These are phyloP conservation scores for Phytopythium ostracodes DNA, from an alignment of 352 stramenopile species.

Conservation along the genomic window DNA sequence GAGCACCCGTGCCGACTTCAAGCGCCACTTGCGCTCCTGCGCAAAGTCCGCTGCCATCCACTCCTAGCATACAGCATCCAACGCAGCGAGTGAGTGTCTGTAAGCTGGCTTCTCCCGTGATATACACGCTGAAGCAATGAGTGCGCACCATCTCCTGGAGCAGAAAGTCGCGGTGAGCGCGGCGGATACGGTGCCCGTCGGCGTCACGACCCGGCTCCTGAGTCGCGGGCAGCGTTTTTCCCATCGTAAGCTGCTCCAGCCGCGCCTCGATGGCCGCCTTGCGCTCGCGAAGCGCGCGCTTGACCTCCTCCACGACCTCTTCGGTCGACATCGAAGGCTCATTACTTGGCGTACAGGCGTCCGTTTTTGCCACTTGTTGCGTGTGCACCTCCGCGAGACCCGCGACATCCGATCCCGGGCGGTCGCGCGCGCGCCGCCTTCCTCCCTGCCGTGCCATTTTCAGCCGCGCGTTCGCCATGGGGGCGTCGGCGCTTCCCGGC, in stretches of 20 bases:
- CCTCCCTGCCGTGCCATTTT: slow-evolving; percentile 44
- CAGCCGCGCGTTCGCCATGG: slow-evolving; percentile 70
- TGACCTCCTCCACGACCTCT: slow-evolving; percentile 18
- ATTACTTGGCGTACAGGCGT: slow-evolving; percentile 12
- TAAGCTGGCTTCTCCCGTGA: not conserved
- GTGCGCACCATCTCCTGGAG: slow-evolving; percentile 71
- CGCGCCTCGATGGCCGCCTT: slow-evolving; percentile 36
- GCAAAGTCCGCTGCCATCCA: slow-evolving; percentile 94
- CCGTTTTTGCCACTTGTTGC: slow-evolving; percentile 9
- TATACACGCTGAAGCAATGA: not conserved
- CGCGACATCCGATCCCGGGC: slow-evolving; percentile 12
- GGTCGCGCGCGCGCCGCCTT: slow-evolving; percentile 19
- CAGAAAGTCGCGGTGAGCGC: slow-evolving; percentile 66
- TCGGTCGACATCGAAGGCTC: slow-evolving; percentile 12
- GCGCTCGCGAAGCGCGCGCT: slow-evolving; percentile 33
- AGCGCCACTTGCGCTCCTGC: slow-evolving; percentile 86
- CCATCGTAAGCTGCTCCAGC: slow-evolving; percentile 46
- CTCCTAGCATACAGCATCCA: slow-evolving; percentile 21
- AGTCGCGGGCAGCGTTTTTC: slow-evolving; percentile 26
- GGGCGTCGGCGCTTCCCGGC: not conserved
- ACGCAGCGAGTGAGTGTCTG: not conserved
- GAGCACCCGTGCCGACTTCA: slow-evolving; percentile 72
- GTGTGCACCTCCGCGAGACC: slow-evolving; percentile 21
- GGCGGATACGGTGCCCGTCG: slow-evolving; percentile 30
- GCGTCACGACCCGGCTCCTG: slow-evolving; percentile 35